Base-by-base conservation (phyloP, 805 yeast species). In the Spathaspora boniae region DNA sequence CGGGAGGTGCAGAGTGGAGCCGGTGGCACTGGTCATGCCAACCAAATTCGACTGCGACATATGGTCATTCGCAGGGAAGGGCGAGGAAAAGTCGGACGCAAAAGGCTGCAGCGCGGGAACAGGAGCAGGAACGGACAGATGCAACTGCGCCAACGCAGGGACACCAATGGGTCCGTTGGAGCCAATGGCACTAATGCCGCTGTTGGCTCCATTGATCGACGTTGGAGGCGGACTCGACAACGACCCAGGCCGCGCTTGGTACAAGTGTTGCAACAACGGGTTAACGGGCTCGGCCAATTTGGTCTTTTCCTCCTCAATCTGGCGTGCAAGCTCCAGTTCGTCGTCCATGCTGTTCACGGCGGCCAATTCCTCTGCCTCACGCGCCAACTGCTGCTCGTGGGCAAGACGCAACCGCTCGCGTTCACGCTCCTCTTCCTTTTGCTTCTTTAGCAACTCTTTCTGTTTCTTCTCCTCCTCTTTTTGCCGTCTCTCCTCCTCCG, bases 181-280 rank as follows among this genome's bases (percentile, higher is more conserved):
- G n/a, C n/a, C n/a, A n/a, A n/a, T n/a, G n/a, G n/a, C n/a, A n/a
- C n/a, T n/a, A n/a, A n/a, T n/a, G n/a, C n/a, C n/a, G n/a, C n/a
- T n/a, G n/a, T n/a, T n/a, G n/a, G n/a, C n/a, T n/a, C n/a, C n/a
- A n/a, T n/a, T n/a, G n/a, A n/a, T n/a, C n/a, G n/a, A n/a, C n/a
- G n/a, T n/a, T 4, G 40, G 29, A 9, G 37, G 41, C 12, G 31
- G 29, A 9, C 26, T 18, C 2, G 40, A 33, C 14, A 29, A n/a
- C 9, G 50, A 37, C 14, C 49, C 45, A 9, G 64, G 63, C 27
- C 53, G 60, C 9, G 62, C 62, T 15, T 51, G 65, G 42, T 58
- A 62, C 25, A 58, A 54, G 45, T 55, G 69, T 29, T 56, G 63
- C 38, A 62, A 45, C 17, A 60, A 38, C 31, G 53, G 62, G 32